Evolutionary conservation across 768 basidiomycete species (phyloP).

Genomic region (Tulasnella sp.): DNA sequence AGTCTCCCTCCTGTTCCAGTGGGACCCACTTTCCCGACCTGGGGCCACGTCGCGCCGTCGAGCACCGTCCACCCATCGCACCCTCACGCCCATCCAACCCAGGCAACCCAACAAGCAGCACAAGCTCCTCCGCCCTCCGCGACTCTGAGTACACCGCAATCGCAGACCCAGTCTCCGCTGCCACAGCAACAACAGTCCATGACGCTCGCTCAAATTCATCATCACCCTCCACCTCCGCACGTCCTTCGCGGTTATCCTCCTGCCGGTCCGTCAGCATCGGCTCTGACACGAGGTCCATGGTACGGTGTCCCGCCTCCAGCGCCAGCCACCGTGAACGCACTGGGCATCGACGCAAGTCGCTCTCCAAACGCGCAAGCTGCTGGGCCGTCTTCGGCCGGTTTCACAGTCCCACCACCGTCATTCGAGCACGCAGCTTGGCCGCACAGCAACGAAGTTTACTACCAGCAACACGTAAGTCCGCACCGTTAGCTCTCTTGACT

Average conservation of each 20-base stretch:
- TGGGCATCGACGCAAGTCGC: background rate
- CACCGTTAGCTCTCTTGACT: background rate
- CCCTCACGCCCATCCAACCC: background rate
- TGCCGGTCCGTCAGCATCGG: background rate
- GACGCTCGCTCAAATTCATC: constrained; percentile 2
- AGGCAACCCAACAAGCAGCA: constrained; percentile 13
- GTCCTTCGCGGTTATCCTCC: background rate
- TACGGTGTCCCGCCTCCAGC: constrained; percentile 4
- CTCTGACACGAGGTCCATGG: constrained; percentile 1
- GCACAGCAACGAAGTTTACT: constrained; percentile 21
- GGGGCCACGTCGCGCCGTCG: background rate
- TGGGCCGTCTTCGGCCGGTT: constrained; percentile 15
- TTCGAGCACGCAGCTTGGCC: constrained; percentile 23
- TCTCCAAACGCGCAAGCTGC: constrained; percentile 15
- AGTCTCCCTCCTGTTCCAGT: background rate
- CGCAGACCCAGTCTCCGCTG: constrained; percentile 10
- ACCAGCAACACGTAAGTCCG: constrained; percentile 26
- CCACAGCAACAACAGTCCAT: background rate
- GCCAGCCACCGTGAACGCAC: background rate
- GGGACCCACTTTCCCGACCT: background rate
- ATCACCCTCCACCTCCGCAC: constrained; percentile 14
- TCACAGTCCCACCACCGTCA: constrained; percentile 21
- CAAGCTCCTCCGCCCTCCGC: constrained; percentile 8
- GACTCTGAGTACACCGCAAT: background rate
- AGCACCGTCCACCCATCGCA: constrained; percentile 15